Conservation (phyloP, 257 asterid genomes). For the Lithospermum erythrorhizon region DNA sequence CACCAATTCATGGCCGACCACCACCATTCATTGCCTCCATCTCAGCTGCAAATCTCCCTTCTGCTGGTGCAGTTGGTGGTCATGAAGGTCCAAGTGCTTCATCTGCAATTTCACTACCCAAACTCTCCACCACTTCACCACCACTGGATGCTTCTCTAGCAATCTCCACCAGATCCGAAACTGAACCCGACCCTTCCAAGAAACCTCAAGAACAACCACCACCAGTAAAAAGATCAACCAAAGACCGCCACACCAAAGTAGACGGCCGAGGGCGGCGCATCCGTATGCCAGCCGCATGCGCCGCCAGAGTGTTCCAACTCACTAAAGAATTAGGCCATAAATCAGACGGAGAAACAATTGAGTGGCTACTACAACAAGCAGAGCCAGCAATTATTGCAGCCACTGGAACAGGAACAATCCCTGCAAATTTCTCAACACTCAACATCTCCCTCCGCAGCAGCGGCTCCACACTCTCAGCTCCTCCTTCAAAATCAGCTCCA, state of each 20-base stretch:
- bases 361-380: conserved; percentile 71
- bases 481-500: conserved; percentile 57
- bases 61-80: not conserved
- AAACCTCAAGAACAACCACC: conserved; percentile 16
- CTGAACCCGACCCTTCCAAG: conserved; percentile 26
- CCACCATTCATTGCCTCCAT: conserved; percentile 29
- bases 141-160: conserved; percentile 50
- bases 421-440: conserved; percentile 55
- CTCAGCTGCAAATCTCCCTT: conserved; percentile 6
- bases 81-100: conserved; percentile 5
- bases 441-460: conserved; percentile 61
- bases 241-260: conserved; percentile 83
- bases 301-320: conserved; percentile 71
- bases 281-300: conserved; percentile 82
- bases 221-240: conserved; percentile 41
- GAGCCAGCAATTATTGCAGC: conserved; percentile 76
- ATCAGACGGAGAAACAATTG: conserved; percentile 71
- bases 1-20: conserved; percentile 18
- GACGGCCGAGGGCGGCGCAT: conserved; percentile 82
- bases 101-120: conserved; percentile 16
- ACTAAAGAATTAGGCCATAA: conserved; percentile 64
- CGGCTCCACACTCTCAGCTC: conserved; percentile 55
- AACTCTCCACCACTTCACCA: conserved; percentile 16
- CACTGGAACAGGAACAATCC: conserved; percentile 79
- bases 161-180: conserved; percentile 44